A percentile compares a stretch with the other conserved stretches of the same genome.
phyloP scores from a whole-genome alignment of 2,329 filamentous ascomycete genomes.

The Neofusicoccum umdonicola region DNA sequence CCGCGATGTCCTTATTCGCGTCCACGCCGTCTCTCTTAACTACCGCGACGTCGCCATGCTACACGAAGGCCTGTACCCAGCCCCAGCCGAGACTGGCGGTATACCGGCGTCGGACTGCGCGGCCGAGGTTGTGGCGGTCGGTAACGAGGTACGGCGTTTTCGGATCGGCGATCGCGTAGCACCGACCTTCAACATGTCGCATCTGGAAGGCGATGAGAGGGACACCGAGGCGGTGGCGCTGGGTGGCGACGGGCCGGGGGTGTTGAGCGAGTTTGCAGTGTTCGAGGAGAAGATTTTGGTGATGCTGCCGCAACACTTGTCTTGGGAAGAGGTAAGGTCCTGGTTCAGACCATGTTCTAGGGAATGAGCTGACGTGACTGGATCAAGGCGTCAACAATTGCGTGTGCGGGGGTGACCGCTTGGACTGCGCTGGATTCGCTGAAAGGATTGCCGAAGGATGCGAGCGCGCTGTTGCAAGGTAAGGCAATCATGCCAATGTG shows the following conservation, averaged over 20 bases:
- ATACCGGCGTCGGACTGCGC: slow-evolving; percentile 28
- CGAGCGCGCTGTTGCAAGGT: slow-evolving; percentile 22
- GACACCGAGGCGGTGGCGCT: neutral
- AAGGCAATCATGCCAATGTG: neutral
- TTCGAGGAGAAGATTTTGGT: slow-evolving; percentile 28
- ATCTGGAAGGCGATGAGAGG: slow-evolving; percentile 20
- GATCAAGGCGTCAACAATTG: slow-evolving; percentile 23
- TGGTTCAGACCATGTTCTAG: too few relatives aligned
- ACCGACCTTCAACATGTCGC: slow-evolving; percentile 19
- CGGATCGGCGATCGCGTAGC: slow-evolving; percentile 27
- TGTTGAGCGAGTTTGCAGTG: slow-evolving; percentile 27
- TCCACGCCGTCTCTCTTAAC: slow-evolving; percentile 31
- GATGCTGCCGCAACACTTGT: slow-evolving; percentile 24
- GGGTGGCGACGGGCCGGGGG: slow-evolving; percentile 22
- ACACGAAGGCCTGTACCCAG: slow-evolving; percentile 21
- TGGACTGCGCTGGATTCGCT: slow-evolving; percentile 26
- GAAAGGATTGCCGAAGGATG: neutral
- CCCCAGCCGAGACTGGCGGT: slow-evolving; percentile 18
- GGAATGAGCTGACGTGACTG: neutral
- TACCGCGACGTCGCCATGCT: slow-evolving; percentile 31
- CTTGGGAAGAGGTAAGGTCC: slow-evolving; percentile 30
- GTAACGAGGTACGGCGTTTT: slow-evolving; percentile 22
- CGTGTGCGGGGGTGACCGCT: slow-evolving; percentile 26
- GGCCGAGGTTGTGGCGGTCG: slow-evolving; percentile 26
- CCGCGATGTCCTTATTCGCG: slow-evolving; percentile 25